A percentile compares a stretch with the other conserved stretches of the same genome.
phyloP scores from a whole-genome alignment of 495 filamentous ascomycete genomes.

The Neurospora africana region DNA sequence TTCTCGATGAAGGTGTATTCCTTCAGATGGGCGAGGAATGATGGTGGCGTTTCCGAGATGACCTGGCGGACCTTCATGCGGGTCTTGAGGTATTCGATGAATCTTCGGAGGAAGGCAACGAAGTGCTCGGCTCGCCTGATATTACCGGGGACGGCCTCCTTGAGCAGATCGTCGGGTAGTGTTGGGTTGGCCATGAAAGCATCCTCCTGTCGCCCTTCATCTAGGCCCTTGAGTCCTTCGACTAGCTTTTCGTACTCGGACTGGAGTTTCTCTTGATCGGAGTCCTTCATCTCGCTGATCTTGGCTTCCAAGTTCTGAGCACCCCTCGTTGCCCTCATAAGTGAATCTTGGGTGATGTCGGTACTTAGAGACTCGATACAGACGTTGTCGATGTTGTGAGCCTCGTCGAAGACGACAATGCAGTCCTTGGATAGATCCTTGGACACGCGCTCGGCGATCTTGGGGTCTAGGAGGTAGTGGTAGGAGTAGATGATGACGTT shows the following conservation, averaged over 20 bases:
- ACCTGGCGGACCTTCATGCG: constrained; percentile 97
- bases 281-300: constrained; percentile 85
- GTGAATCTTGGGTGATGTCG: constrained; percentile 87
- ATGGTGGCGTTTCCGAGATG: constrained; percentile 91
- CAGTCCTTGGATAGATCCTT: constrained; percentile 95
- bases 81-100: constrained; percentile 96
- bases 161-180: constrained; percentile 68
- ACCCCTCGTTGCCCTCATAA: constrained; percentile 78
- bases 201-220: constrained; percentile 83
- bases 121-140: constrained; percentile 96
- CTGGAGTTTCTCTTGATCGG: constrained; percentile 84
- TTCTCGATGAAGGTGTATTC: constrained; percentile 96
- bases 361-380: constrained; percentile 97
- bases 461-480: constrained; percentile 94
- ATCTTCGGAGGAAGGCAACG: constrained; percentile 85
- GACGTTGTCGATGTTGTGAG: constrained; percentile 99
- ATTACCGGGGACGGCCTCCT: constrained; percentile 94
- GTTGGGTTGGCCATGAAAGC: constrained; percentile 93
- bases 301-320: constrained; percentile 82
- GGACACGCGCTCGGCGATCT: constrained; percentile 95
- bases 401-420: constrained; percentile 98
- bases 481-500: constrained; percentile 99
- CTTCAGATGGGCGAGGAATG: constrained; percentile 86
- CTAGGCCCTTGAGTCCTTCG: constrained; percentile 77
- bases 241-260: constrained; percentile 94